Conservation (phyloP, 2,329 filamentous ascomycete species). For the Aureobasidium uvarum region DNA sequence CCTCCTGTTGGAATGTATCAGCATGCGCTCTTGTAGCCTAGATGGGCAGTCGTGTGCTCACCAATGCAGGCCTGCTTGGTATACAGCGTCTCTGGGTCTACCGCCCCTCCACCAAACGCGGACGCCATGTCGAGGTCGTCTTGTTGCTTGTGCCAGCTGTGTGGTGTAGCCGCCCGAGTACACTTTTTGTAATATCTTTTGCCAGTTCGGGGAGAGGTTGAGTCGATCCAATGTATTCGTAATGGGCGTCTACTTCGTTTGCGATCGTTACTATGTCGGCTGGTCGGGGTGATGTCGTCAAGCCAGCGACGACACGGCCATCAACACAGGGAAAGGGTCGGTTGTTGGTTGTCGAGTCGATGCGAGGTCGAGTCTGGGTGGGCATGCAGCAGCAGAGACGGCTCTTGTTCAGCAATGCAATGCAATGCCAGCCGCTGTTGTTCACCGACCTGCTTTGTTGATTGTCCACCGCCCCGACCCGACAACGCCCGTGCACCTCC, state of each 20-base stretch:
- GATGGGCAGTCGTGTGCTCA: slow-evolving; percentile 17
- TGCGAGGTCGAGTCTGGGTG: neutral
- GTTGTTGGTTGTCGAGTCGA: neutral
- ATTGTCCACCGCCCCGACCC: slow-evolving; percentile 9
- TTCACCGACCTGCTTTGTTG: slow-evolving; percentile 18
- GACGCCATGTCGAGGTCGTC: slow-evolving; percentile 19
- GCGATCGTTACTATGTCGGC: slow-evolving; percentile 10
- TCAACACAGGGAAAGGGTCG: neutral
- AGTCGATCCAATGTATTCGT: neutral
- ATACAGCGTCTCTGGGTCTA: slow-evolving; percentile 85
- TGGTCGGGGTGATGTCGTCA: slow-evolving; percentile 16
- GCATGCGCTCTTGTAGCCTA: neutral
- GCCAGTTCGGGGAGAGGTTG: neutral
- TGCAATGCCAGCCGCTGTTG: slow-evolving; percentile 17
- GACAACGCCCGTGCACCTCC: slow-evolving; percentile 16
- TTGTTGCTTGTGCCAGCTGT: neutral
- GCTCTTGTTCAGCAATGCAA: neutral
- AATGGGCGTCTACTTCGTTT: slow-evolving; percentile 14
- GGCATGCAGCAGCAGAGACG: neutral
- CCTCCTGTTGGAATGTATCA: slow-evolving; percentile 59
- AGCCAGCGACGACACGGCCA: slow-evolving; percentile 19
- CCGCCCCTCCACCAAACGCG: slow-evolving; percentile 27
- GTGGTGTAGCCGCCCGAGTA: neutral
- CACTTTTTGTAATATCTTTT: neutral
- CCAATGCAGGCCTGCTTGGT: slow-evolving; percentile 65